These are phyloP conservation scores for Leccinum uliginosum DNA, from an alignment of 768 basidiomycete species.

Conservation along the genomic window DNA sequence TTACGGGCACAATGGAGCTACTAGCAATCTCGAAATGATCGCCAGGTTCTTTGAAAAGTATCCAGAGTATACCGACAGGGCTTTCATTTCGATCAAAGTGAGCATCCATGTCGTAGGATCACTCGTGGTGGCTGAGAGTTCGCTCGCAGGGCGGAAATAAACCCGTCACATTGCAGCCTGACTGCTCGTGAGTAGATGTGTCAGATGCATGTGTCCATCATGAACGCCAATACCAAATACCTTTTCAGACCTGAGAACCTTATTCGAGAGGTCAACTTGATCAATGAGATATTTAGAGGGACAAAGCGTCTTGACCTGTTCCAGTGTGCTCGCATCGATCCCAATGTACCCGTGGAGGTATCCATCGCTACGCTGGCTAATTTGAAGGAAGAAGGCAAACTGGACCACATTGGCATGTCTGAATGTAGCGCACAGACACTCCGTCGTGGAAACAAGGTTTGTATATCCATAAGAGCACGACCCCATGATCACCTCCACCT, in stretches of 20 bases:
- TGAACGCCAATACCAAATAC: neutral
- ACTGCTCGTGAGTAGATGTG: conserved; percentile 26
- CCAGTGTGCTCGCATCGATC: conserved; percentile 49
- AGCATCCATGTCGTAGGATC: conserved; percentile 22
- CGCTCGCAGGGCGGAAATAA: conserved; percentile 23
- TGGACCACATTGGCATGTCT: conserved; percentile 56
- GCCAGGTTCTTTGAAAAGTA: conserved; percentile 43
- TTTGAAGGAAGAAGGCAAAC: conserved; percentile 27
- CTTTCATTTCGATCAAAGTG: conserved; percentile 35
- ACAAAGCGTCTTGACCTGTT: conserved; percentile 60
- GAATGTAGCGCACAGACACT: conserved; percentile 51
- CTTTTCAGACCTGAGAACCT: conserved; percentile 35
- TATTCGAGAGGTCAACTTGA: conserved; percentile 40
- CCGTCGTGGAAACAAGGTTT: conserved; percentile 31
- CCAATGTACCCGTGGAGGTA: conserved; percentile 42
- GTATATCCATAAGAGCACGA: neutral
- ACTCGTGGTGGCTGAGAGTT: conserved; percentile 25
- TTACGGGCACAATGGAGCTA: conserved; percentile 42
- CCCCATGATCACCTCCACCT: neutral
- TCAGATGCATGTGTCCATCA: neutral
- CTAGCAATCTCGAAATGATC: conserved; percentile 47
- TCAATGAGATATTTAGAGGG: conserved; percentile 43
- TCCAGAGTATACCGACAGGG: conserved; percentile 31
- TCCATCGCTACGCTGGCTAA: conserved; percentile 38
- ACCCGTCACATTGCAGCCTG: neutral